Evolutionary conservation across 140 eudicot species (phyloP).

Genomic region (Oenanthe javanica): DNA sequence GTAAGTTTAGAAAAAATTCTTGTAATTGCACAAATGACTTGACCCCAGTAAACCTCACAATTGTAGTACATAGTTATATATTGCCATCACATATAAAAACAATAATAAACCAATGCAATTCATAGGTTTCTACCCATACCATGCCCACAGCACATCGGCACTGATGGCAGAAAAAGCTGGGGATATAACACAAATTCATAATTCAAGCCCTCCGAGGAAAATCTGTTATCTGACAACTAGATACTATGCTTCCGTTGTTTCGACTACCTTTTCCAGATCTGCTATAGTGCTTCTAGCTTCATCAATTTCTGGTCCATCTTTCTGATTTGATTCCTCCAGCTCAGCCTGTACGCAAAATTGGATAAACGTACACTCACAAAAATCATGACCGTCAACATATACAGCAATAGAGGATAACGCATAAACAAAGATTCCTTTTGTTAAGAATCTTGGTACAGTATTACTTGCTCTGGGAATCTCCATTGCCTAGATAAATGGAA

Average conservation of each 20-base stretch:
- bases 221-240: neutral
- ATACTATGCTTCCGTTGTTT: slow-evolving; percentile 34
- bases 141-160: neutral
- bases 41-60: neutral
- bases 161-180: neutral
- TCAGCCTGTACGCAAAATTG: slow-evolving; percentile 40
- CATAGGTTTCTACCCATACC: neutral
- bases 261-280: slow-evolving; percentile 57
- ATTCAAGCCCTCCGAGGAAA: neutral
- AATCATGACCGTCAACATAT: neutral
- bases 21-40: neutral
- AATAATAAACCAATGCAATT: neutral
- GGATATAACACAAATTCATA: neutral
- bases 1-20: neutral
- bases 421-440: neutral
- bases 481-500: neutral
- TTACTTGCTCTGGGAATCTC: neutral
- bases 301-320: slow-evolving; percentile 66
- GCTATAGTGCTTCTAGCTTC: slow-evolving; percentile 65
- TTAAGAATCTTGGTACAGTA: neutral
- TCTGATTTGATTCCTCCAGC: slow-evolving; percentile 64
- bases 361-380: neutral
- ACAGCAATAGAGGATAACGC: neutral
- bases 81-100: neutral
- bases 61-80: neutral